Base-by-base conservation (phyloP, 208 protist species). In the Strigomonas culicis region DNA sequence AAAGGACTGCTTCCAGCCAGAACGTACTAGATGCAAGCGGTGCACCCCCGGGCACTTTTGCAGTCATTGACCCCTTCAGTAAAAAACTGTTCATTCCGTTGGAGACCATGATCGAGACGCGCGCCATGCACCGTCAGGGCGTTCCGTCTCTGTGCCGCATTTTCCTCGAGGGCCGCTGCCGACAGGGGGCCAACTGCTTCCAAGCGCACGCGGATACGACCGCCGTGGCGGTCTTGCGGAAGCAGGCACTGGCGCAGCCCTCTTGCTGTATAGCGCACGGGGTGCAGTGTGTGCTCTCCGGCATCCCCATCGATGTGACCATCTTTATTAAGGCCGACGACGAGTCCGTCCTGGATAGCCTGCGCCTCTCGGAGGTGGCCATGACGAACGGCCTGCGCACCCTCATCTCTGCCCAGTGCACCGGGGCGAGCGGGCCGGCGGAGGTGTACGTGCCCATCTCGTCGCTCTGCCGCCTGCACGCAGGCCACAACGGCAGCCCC, bases 11-110 rank as follows among this genome's bases (percentile, higher is more conserved):
- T 60, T 22, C 68, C 55, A 65, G 80, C 68, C 67, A 75, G 59
- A 75, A 70, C n/a, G 62, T 90, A n/a, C 75, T 94, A 17, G 86
- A 75, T 53, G 77, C 74, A 10, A 72, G 70, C 13, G 70, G 72
- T 41, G 75, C 72, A 21, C 85, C 88, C 2, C 50, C 56, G 0
- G 80, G 80, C 50, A 88, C 77, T 11, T 90, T 93, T 59, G 61
- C 83, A 11, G 86, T 95, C 28, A 90, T 95, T 63, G 89, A 95
- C 68, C 80, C 84, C 11, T 74, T 79, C 34, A 95, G 84, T 62
- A 76, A 82, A 63, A 83, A 75, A 15, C 79, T 93, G 1, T 86
- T 90, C 63, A 72, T 93, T 17, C 89, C 89, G 7, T 25, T 78
- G 4, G 67, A 77, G 51, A 53, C 63, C 8, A 88, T 95, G 78